A percentile compares a stretch with the other conserved stretches of the same genome.
Evolutionary conservation across 2,329 filamentous ascomycete genomes (phyloP).

Genomic region (Sarocladium strictum): DNA sequence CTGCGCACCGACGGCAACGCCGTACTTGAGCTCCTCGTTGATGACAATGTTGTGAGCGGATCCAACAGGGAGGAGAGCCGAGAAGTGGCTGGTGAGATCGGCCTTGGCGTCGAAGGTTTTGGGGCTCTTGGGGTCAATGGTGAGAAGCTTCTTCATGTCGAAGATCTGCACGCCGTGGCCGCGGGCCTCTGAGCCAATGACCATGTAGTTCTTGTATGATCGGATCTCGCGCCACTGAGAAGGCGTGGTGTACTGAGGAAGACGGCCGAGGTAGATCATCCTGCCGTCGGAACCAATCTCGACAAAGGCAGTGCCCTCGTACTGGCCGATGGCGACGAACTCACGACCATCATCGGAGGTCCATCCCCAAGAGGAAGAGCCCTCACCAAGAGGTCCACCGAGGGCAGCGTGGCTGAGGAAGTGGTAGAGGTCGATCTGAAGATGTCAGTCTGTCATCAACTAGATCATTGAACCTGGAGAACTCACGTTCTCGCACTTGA

Average conservation of each 20-base stretch:
- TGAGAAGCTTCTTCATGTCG: slow-evolving; percentile 48
- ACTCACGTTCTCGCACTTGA: slow-evolving; percentile 16
- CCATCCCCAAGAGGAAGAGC: slow-evolving; percentile 32
- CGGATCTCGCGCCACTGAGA: slow-evolving; percentile 34
- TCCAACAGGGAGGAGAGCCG: slow-evolving; percentile 15
- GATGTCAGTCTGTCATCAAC: neutral
- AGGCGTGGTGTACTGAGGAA: slow-evolving; percentile 26
- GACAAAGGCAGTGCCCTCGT: slow-evolving; percentile 38
- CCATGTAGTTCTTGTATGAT: slow-evolving; percentile 22
- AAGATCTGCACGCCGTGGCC: slow-evolving; percentile 55
- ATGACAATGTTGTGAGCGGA: slow-evolving; percentile 26
- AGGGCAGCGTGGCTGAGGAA: slow-evolving; percentile 47
- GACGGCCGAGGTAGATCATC: slow-evolving; percentile 35
- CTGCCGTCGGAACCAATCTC: slow-evolving; percentile 35
- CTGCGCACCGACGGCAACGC: slow-evolving; percentile 40
- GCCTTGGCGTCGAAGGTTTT: neutral
- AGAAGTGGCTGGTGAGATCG: slow-evolving; percentile 23
- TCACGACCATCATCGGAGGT: slow-evolving; percentile 37
- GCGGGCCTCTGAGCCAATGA: slow-evolving; percentile 33
- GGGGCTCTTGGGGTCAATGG: slow-evolving; percentile 27
- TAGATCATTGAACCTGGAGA: neutral
- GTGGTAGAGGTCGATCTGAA: slow-evolving; percentile 40
- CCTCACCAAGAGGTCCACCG: slow-evolving; percentile 30
- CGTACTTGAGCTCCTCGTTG: slow-evolving; percentile 28
- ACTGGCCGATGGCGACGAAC: slow-evolving; percentile 37